phyloP scores from a whole-genome alignment of 768 basidiomycete genomes.

The Auricularia auricula-judae region DNA sequence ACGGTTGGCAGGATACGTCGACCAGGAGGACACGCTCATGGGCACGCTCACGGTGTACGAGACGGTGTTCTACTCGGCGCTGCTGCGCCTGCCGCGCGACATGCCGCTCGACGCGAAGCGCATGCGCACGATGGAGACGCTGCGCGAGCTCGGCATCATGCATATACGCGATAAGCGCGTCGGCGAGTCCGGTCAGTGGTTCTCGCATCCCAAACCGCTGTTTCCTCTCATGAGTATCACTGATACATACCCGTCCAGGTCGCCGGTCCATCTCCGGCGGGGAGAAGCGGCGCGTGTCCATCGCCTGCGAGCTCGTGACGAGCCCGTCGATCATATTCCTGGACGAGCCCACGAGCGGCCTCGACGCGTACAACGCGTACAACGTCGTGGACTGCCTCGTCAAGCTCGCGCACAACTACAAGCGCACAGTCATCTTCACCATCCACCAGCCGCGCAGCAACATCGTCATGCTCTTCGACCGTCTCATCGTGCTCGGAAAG shows the following conservation, averaged over 20 bases:
- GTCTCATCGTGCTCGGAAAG: constrained; percentile 72
- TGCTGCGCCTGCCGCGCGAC: constrained; percentile 81
- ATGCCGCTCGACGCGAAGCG: constrained; percentile 94
- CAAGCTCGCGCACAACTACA: constrained; percentile 75
- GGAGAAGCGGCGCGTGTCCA: constrained; percentile 92
- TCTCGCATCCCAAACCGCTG: constrained; percentile 15
- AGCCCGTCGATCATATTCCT: constrained; percentile 92
- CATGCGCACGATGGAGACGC: constrained; percentile 85
- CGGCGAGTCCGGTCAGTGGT: constrained; percentile 63
- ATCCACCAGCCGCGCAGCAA: constrained; percentile 98
- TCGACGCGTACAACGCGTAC: constrained; percentile 91
- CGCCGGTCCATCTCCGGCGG: constrained; percentile 91
- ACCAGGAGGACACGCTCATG: constrained; percentile 98
- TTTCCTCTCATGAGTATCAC: neutral
- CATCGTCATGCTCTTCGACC: constrained; percentile 92
- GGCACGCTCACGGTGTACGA: constrained; percentile 96
- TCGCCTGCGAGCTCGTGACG: constrained; percentile 96
- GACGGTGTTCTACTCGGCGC: constrained; percentile 90
- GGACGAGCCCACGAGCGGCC: constrained; percentile 94
- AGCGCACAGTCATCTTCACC: constrained; percentile 92
- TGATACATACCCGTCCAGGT: constrained; percentile 29
- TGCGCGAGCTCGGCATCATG: constrained; percentile 91
- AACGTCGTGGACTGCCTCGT: constrained; percentile 88
- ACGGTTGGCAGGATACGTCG: constrained; percentile 86
- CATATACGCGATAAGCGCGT: constrained; percentile 84